Base-by-base conservation (phyloP, 306 rosid genomes). In the Quercus alba region DNA sequence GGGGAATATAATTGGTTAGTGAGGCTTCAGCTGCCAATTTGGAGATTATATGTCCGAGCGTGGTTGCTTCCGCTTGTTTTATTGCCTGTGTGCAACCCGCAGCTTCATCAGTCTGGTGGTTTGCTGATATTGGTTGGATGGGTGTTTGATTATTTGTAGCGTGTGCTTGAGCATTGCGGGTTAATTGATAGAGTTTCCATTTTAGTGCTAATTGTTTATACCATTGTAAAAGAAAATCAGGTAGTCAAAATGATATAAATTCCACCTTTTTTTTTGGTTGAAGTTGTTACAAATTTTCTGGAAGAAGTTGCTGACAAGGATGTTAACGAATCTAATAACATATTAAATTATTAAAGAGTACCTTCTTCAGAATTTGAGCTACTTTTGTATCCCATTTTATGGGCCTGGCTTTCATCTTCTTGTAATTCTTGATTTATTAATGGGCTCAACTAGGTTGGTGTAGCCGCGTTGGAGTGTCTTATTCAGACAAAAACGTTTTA, bases 161-260 rank as follows among this genome's bases (percentile, higher is more conserved):
- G 59, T 61, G 75, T 84, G 87, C 81, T 82, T 84, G 75, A 73
- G 21, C 82, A 62, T 79, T 76, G 52, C 68, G 81, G 75, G 81
- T 72, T 77, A 76, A 74, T 81, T 75, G 82, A 66, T 81, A 75
- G 83, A 41, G 52, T 28, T 84, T 85, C 71, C 74, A 64, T 55
- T 46, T 80, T 85, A 78, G 81, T 74, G 81, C 83, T 78, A 85
- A 78, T 85, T 92, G 91, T 80, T 80, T 78, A 82, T 88, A 84
- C 82, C 82, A 62, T 75, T 90, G 90, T 76, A 84, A 79, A 84
- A 89, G 82, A 80, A 77, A 78, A 79, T 55, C 85, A 74, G 87
- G 78, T 80, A 78, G 88, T 58, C 66, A 44, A 46, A 46, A 74
- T 25, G 74, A 33, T 75, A 41, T 78, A 56, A 11, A 81, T 77